Percentiles rank a stretch among this genome's conserved stretches.
Evolutionary conservation across 352 stramenopile species (phyloP).

Genomic region (Thraustochytrium striatum): DNA sequence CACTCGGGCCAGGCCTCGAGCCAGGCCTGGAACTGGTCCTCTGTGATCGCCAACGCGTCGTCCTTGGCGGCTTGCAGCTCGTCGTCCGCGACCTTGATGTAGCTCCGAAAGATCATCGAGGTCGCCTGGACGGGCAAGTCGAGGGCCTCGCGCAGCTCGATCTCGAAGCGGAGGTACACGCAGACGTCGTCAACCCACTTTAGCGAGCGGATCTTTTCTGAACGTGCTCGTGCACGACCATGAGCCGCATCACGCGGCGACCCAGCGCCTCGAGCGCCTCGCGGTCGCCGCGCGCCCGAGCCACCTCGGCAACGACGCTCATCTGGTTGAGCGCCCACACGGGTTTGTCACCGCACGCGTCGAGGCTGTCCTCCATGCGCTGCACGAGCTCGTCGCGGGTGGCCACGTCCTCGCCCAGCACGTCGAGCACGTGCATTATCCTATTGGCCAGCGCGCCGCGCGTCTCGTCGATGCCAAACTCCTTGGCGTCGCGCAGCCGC

Average conservation of each 20-base stretch:
- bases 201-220: background rate
- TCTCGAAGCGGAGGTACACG: constrained; percentile 16
- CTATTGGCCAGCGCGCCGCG: background rate
- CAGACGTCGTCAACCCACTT: background rate
- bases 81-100: background rate
- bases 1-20: constrained; percentile 6
- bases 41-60: background rate
- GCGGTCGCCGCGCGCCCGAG: background rate
- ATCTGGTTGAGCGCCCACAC: constrained; percentile 13
- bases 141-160: background rate
- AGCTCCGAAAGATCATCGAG: background rate
- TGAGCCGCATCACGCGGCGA: background rate
- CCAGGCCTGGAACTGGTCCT: background rate
- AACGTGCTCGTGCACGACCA: constrained; percentile 9
- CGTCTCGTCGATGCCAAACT: background rate
- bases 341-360: constrained; percentile 16
- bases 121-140: background rate
- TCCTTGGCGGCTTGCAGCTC: background rate
- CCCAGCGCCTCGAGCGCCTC: background rate
- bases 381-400: background rate
- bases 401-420: background rate
- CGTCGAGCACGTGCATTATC: background rate
- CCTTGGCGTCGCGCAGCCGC: background rate
- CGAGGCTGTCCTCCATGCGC: background rate
- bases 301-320: background rate